Base-by-base conservation (phyloP, 202 grass and related monocot species). In the Musa balbisiana region DNA sequence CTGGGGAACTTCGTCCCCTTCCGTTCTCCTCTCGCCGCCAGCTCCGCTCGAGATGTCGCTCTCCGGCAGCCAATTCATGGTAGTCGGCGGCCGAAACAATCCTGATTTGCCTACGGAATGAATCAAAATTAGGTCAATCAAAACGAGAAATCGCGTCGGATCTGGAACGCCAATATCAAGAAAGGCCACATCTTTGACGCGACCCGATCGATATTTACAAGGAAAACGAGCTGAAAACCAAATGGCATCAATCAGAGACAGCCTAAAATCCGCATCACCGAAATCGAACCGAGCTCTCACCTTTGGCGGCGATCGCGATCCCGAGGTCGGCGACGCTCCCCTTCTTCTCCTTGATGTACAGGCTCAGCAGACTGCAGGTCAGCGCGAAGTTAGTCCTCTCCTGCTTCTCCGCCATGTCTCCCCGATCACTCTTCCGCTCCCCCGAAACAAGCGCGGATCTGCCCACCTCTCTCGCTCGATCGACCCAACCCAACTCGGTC, bases 291-390 rank as follows among this genome's bases (percentile, higher is more conserved):
- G 52, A 56, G 14, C 3, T 11, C 54, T 76, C 16, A 77, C 75
- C 75, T 65, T 26, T 49, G 11, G 75, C 49, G 49, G 49, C 60
- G 2, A 53, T 26, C 56, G 21, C 75, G 43, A 66, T 43, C 10
- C 75, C 59, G 13, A 77, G 16, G 65, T 65, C 67, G 55, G 55
- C 54, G 15, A 56, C 52, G 62, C 76, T 77, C 58, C 82, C 64
- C 23, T 77, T 50, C 23, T 77, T 50, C 63, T 79, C 64, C 59
- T 21, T 49, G 74, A 87, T 59, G 79, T 80, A 82, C 72, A 72
- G 71, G 12, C 82, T 67, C 19, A 88, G 21, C 2, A 51, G 71
- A 2, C 65, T 63, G 79, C 76, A 82, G 33, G 79, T 72, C 10
- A 24, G 3, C 27, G 71, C 52, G 64, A 88, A 84, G 76, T 52